phyloP scores from a whole-genome alignment of 108 stramenopile genomes.

The Cyclotella choctawhatcheeana region DNA sequence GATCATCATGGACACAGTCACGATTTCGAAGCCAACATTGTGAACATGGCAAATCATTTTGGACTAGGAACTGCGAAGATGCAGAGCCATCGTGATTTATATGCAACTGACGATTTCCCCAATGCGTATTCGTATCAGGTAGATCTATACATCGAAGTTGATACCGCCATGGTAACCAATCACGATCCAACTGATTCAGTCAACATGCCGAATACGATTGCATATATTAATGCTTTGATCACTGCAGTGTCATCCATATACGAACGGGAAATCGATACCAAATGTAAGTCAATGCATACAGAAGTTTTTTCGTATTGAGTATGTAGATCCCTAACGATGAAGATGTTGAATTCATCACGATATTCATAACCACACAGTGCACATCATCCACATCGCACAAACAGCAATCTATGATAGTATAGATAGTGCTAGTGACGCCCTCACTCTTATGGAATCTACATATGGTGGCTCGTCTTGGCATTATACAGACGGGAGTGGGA shows the following conservation, averaged over 20 bases:
- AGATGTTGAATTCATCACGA: background rate
- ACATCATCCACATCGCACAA: constrained; percentile 19
- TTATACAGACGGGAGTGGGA: constrained; percentile 8
- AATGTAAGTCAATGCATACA: constrained; percentile 16
- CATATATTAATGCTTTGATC: background rate
- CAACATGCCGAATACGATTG: constrained; percentile 3
- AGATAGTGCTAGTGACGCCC: background rate
- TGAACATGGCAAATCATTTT: background rate
- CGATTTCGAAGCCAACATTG: background rate
- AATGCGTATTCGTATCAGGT: constrained; percentile 4
- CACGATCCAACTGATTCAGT: background rate
- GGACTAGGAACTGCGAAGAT: background rate
- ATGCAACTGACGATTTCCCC: background rate
- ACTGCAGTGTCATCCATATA: background rate
- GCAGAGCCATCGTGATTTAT: background rate
- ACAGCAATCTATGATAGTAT: constrained; percentile 1
- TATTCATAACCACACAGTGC: constrained; percentile 10
- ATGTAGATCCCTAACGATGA: background rate
- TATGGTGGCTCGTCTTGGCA: constrained; percentile 13
- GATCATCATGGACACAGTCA: too few species aligned
- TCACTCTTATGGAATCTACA: background rate
- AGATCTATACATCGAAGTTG: constrained; percentile 10
- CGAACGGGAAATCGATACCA: constrained; percentile 27
- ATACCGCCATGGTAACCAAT: constrained; percentile 3
- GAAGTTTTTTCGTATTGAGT: background rate